Evolutionary conservation across 495 filamentous ascomycete genomes (phyloP).

Genomic region (Haplographium delicatum): DNA sequence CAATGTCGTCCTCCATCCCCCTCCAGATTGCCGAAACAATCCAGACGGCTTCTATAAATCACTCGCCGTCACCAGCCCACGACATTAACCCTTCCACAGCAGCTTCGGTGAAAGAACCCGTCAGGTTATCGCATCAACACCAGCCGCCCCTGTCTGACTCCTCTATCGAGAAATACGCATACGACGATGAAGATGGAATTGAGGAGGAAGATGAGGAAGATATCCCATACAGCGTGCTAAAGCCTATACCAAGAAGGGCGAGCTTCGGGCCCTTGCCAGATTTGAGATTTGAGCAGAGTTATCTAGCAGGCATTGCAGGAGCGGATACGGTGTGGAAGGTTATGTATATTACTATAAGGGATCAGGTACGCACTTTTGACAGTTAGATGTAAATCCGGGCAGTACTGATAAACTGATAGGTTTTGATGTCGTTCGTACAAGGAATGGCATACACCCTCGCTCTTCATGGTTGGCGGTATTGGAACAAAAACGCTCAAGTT

Average conservation of each 20-base stretch:
- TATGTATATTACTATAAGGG: conserved; percentile 75
- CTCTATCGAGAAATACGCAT: conserved; percentile 18
- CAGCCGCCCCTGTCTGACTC: conserved; percentile 18
- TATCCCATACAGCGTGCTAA: conserved; percentile 53
- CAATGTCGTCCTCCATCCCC: conserved; percentile 34
- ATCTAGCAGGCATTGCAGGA: conserved; percentile 73
- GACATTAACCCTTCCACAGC: conserved; percentile 79
- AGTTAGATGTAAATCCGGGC: too few relatives aligned
- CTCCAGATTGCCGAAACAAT: conserved; percentile 67
- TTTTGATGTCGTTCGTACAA: conserved; percentile 78
- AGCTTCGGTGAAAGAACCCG: conserved; percentile 50
- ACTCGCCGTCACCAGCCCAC: conserved; percentile 59
- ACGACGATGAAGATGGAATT: conserved; percentile 29
- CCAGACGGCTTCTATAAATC: conserved; percentile 72
- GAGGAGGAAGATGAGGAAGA: conserved; percentile 39
- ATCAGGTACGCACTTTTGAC: conserved; percentile 67
- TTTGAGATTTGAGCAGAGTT: conserved; percentile 95
- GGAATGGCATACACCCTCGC: conserved; percentile 78
- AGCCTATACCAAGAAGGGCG: conserved; percentile 42
- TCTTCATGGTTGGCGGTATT: conserved; percentile 75
- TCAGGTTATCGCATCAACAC: conserved; percentile 26
- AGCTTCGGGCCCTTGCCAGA: conserved; percentile 82
- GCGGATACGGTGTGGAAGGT: conserved; percentile 74
- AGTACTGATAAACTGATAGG: too few relatives aligned
- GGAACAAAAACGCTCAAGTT: conserved; percentile 68